A percentile compares a stretch with the other conserved stretches of the same genome.
Conservation (phyloP, 1,284 basidiomycete genomes). For the Fomes fomentarius region DNA sequence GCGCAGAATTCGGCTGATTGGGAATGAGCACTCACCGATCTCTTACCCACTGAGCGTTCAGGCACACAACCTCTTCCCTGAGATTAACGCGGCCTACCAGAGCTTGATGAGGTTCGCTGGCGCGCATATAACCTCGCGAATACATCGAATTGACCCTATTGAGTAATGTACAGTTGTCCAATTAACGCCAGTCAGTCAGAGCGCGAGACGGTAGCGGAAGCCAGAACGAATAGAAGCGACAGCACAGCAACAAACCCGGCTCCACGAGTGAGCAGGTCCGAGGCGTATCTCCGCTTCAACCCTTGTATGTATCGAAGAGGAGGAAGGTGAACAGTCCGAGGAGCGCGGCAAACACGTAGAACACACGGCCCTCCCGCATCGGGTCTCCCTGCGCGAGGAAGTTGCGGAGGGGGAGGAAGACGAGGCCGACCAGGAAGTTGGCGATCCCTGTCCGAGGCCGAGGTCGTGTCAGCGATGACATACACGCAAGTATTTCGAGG, state of each 20-base stretch:
- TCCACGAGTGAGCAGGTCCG: no score
- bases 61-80: no score
- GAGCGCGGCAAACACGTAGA: constrained; percentile 70
- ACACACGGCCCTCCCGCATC: constrained; percentile 77
- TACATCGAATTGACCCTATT: no score
- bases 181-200: neutral
- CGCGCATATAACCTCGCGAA: no score
- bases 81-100: no score
- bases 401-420: constrained; percentile 84
- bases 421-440: constrained; percentile 82
- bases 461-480: neutral
- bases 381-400: constrained; percentile 65
- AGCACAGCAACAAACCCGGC: neutral
- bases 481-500: neutral
- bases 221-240: no score
- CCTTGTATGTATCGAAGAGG: constrained; percentile 32
- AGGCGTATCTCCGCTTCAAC: constrained; percentile 12
- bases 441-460: constrained; percentile 74
- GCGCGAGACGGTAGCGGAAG: neutral
- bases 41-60: no score
- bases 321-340: constrained; percentile 34
- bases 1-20: no score
- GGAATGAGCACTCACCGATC: no score
- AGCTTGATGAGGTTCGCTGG: no score
- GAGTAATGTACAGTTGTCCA: neutral